Evolutionary conservation across 495 filamentous ascomycete species (phyloP), one percentile per base, ranked within the genome.

Genomic region (Thozetella sp.): DNA sequence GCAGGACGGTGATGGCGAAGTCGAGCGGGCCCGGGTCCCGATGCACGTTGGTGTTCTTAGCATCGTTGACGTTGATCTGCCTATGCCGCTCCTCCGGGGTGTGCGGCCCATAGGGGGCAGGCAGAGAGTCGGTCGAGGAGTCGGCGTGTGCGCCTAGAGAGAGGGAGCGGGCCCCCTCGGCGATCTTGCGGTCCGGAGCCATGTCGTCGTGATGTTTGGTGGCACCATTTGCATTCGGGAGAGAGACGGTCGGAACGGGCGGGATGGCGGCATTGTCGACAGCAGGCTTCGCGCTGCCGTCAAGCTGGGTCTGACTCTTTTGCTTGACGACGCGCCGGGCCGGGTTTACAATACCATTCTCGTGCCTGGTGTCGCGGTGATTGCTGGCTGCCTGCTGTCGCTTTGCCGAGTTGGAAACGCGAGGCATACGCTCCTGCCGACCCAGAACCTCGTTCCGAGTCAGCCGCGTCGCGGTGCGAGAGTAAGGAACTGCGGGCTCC

Each of bases 321-420:
- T 73, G 75, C 69, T 74, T 81, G 54, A 71, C 64, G 63, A 95
- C 81, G 78, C 90, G 89, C 87, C 92, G 94, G 63, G 90, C 91
- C 56, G 93, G 89, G 65, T 86, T 86, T 79, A 90, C 90, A 65
- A 92, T 78, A 66, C 93, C 93, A 88, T 90, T 93, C 77, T 97
- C 93, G 74, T 94, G 88, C 69, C 90, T 86, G 70, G 86, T 92
- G 81, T 90, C 91, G 76, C 88, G 85, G 72, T 82, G 78, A 75
- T 84, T 87, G 70, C 80, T 81, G 67, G 82, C 76, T 80, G 83
- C 83, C 77, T 83, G 76, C 71, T 83, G 80, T 85, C 83, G 81
- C 83, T 89, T 89, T 76, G 85, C 77, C 76, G 85, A 78, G 66
- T 61, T 81, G 80, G 86, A 84, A 68, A 74, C 73, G 77, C 86